Conservation (phyloP, 345 rosid species). For the Linum trigynum region DNA sequence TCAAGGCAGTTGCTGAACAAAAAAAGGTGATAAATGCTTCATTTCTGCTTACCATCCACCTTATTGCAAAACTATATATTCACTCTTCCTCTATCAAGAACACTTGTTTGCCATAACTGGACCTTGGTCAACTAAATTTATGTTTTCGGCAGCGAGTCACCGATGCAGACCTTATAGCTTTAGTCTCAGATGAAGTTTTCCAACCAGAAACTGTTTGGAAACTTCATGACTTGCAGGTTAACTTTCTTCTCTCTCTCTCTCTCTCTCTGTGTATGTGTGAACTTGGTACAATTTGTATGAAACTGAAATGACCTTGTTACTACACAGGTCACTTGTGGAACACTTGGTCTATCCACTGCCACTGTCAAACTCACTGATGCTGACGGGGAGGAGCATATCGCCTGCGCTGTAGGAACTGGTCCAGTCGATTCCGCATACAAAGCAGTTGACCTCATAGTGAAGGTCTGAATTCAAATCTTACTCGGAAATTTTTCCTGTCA, state of each 20-base stretch:
- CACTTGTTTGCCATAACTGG: not conserved
- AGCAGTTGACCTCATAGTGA: conserved; percentile 78
- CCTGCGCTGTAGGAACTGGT: conserved; percentile 84
- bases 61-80: no score
- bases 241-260: not conserved
- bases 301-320: conserved; percentile 1
- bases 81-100: no score
- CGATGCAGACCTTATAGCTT: conserved; percentile 78
- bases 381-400: conserved; percentile 59
- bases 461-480: conserved; percentile 30
- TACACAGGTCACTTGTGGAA: conserved; percentile 82
- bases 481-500: no score
- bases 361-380: conserved; percentile 71
- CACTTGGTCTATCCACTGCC: conserved; percentile 83
- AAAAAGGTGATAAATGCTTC: conserved; percentile 51
- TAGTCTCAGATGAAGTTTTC: conserved; percentile 95
- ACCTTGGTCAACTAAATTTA: conserved; percentile 1
- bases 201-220: conserved; percentile 84
- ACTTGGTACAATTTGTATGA: not conserved
- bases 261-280: not conserved
- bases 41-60: not conserved
- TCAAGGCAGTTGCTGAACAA: conserved; percentile 82
- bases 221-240: conserved; percentile 77
- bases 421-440: conserved; percentile 98
- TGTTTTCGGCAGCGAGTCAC: conserved; percentile 55